Evolutionary conservation across 768 basidiomycete species (phyloP).

Genomic region (Termitomyces bulborhizus): DNA sequence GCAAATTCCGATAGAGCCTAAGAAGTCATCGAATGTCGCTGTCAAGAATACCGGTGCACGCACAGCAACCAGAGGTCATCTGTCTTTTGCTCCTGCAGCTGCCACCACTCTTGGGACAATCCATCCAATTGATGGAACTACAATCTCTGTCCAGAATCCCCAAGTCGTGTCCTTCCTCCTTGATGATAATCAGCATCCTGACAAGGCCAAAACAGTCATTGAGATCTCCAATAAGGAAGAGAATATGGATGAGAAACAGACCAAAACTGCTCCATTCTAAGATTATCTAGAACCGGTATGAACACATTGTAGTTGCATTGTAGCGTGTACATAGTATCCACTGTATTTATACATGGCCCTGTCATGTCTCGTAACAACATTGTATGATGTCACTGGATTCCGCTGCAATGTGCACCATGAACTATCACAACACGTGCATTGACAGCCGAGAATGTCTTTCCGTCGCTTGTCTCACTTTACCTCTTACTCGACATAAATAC

Average conservation of each 20-base stretch:
- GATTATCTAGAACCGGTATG: too few relatives aligned
- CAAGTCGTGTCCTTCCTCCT: conserved; percentile 6
- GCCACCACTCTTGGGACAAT: conserved; percentile 4
- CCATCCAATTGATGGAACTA: neutral
- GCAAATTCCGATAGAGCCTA: neutral
- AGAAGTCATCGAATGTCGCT: neutral
- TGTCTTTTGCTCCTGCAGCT: conserved; percentile 2
- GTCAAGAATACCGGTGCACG: conserved; percentile 2
- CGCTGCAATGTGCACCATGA: too few relatives aligned
- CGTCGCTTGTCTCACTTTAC: too few relatives aligned
- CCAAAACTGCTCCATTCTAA: conserved; percentile 1
- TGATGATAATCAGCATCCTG: neutral
- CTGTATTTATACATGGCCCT: neutral
- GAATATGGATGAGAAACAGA: conserved; percentile 5
- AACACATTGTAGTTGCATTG: too few relatives aligned
- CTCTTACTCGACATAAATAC: too few relatives aligned
- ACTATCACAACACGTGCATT: too few relatives aligned
- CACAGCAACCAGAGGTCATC: conserved; percentile 7
- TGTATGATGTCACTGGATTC: too few relatives aligned
- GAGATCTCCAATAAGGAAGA: neutral
- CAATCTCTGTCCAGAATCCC: neutral
- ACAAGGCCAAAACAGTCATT: neutral
- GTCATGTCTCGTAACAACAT: too few relatives aligned
- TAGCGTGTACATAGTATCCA: neutral
- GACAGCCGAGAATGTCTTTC: too few relatives aligned